Conservation (phyloP, 768 basidiomycete species). For the Zangia roseola region DNA sequence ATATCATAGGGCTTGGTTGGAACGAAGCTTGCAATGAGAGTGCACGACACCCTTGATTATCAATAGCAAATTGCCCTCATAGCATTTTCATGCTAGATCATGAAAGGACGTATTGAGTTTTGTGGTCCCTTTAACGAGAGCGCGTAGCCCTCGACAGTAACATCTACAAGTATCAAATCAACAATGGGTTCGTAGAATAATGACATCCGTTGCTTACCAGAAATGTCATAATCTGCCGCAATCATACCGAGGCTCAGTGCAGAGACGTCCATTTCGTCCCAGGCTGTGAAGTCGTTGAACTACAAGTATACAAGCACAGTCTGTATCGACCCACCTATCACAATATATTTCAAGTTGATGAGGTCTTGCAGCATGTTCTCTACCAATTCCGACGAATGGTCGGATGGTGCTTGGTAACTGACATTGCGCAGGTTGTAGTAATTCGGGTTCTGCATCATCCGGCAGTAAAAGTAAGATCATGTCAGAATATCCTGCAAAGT, state of each 20-base stretch:
- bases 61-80: no score
- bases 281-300: slow-evolving; percentile 38
- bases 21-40: no score
- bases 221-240: slow-evolving; percentile 94
- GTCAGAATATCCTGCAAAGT: slow-evolving; percentile 84
- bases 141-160: slow-evolving; percentile 96
- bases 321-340: slow-evolving; percentile 58
- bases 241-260: slow-evolving; percentile 98
- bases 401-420: slow-evolving; percentile 92
- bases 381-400: slow-evolving; percentile 93
- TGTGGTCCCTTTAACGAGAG: slow-evolving; percentile 91
- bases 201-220: slow-evolving; percentile 51
- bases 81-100: no score
- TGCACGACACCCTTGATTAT: no score
- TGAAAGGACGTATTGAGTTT: no score
- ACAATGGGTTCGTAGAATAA: not conserved
- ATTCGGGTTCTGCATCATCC: slow-evolving; percentile 97
- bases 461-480: slow-evolving; percentile 97
- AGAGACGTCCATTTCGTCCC: slow-evolving; percentile 91
- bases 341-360: slow-evolving; percentile 92
- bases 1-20: no score
- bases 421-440: slow-evolving; percentile 95
- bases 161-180: slow-evolving; percentile 52
- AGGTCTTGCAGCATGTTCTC: slow-evolving; percentile 91
- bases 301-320: not conserved